Evolutionary conservation across 768 basidiomycete species (phyloP), one percentile per base, ranked within the genome.

Genomic region (Phaeotremella fagi): DNA sequence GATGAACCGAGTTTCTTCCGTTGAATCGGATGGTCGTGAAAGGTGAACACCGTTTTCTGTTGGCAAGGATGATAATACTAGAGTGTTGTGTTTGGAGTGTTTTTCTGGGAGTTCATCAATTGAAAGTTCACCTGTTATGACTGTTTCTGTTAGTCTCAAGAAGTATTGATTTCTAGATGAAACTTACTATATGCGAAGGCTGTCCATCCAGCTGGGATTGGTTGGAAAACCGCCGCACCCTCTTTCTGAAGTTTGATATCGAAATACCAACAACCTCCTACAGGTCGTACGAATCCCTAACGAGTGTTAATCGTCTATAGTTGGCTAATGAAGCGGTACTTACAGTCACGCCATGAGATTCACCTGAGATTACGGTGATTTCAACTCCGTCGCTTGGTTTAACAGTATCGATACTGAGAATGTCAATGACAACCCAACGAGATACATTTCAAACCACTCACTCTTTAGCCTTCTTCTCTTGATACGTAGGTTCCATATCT

Each of bases 261-360:
- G 76, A 92, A 85, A 75, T 83, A 95, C 88, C 89, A 92, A 74
- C 90, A 92, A 4, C 92, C 92, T 12, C 92, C 92, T 0, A 91
- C 80, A 0, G 89, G 89, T 44, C 86, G 79, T 22, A 98, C 91
- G 24, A 90, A 90, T 1, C 89, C 91, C 56, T 62, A 31, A 1
- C 7, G 38, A 14, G 38, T 12, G 38, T 11, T 12, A 29, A 23
- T 42, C 14, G 35, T 24, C 31, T 50, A 37, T 11, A 3, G 12
- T 18, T 9, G 16, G 37, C 15, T 12, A 16, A 27, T 23, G 27
- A 26, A 52, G 3, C 18, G 23, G 22, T 26, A 53, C 65, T 31
- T 22, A 63, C 61, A 4, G 31, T 60, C 2, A 83, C 79, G 12
- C 87, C 90, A 60, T 91, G 83, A 54, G 88, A 87, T 71, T 84